Evolutionary conservation across 2,329 filamentous ascomycete species (phyloP).

Genomic region (Juglanconis juglandina): DNA sequence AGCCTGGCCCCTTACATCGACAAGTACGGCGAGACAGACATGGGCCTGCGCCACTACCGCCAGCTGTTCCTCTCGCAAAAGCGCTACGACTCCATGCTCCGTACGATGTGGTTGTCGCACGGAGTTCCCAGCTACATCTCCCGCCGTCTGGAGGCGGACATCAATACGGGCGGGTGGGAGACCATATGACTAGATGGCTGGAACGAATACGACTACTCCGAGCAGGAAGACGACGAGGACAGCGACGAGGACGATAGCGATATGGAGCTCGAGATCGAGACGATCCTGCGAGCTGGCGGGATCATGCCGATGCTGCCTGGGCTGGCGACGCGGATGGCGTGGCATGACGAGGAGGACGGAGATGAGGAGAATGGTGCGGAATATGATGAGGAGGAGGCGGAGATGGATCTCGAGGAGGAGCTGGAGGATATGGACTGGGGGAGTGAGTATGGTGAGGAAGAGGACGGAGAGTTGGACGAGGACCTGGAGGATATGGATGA

Average conservation of each 20-base stretch:
- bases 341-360: not conserved
- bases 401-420: not conserved
- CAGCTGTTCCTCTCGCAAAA: slow-evolving; percentile 92
- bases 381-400: not conserved
- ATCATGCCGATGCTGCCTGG: not conserved
- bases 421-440: not conserved
- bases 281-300: not conserved
- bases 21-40: slow-evolving; percentile 90
- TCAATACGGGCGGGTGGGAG: slow-evolving; percentile 98
- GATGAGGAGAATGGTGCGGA: not conserved
- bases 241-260: not conserved
- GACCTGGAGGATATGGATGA: not conserved
- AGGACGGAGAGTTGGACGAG: not conserved
- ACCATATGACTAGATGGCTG: slow-evolving; percentile 49
- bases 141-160: slow-evolving; percentile 86
- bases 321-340: not conserved
- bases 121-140: slow-evolving; percentile 86
- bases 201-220: not conserved
- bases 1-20: slow-evolving; percentile 90
- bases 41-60: slow-evolving; percentile 80
- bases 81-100: slow-evolving; percentile 82
- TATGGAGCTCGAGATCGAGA: not conserved
- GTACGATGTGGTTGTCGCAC: slow-evolving; percentile 82
- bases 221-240: not conserved
- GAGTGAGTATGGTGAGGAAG: not conserved